These are phyloP conservation scores for Hansenula anomala DNA, from an alignment of 1,139 yeast genomes.

Conservation along the genomic window DNA sequence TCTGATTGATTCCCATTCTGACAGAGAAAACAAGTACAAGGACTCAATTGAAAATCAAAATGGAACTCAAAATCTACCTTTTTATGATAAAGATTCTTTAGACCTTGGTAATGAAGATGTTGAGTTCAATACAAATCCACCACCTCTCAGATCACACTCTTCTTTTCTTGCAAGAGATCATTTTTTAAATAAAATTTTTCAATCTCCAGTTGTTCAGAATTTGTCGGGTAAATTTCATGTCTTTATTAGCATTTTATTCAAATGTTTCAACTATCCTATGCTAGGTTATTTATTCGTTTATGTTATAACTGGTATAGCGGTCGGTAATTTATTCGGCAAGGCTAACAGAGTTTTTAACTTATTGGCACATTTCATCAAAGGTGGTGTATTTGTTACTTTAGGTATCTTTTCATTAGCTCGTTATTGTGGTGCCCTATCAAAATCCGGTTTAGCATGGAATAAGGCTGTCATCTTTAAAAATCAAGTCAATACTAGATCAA, in stretches of 20 bases:
- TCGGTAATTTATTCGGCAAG: constrained; percentile 65
- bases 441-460: constrained; percentile 93
- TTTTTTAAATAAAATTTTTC: constrained; percentile 27
- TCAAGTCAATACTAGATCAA: constrained; percentile 25
- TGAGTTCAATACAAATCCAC: not conserved
- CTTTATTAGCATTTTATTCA: constrained; percentile 37
- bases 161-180: constrained; percentile 26
- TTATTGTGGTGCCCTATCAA: constrained; percentile 75
- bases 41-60: constrained; percentile 6
- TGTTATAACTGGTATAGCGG: constrained; percentile 71
- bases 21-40: constrained; percentile 1
- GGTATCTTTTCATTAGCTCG: constrained; percentile 79
- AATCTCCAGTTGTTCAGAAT: constrained; percentile 25
- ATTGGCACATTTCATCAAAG: constrained; percentile 93
- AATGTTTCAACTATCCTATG: constrained; percentile 59
- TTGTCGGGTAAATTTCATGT: constrained; percentile 35
- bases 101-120: constrained; percentile 7
- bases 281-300: constrained; percentile 57
- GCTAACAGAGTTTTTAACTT: constrained; percentile 67
- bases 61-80: constrained; percentile 6
- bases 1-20: constrained; percentile 12
- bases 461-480: constrained; percentile 36
- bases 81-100: constrained; percentile 13
- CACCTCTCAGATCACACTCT: not conserved
- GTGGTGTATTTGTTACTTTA: constrained; percentile 76